Evolutionary conservation across 2,329 filamentous ascomycete species (phyloP).

Genomic region (Epichloe uncinata): DNA sequence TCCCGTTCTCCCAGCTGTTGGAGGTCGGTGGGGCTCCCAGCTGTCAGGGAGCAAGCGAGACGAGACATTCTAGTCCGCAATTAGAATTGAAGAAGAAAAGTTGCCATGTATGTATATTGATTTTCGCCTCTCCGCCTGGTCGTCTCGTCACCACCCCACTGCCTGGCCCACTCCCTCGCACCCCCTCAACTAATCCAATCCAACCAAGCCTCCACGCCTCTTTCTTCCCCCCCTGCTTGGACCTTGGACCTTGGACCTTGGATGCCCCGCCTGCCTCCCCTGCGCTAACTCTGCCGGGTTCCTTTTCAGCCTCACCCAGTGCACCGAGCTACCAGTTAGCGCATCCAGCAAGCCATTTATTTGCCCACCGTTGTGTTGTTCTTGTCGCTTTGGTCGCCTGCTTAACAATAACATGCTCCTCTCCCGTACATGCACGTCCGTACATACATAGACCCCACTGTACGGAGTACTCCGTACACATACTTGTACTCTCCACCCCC

Average conservation of each 20-base stretch:
- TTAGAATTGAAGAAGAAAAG: neutral
- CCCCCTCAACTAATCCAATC: neutral
- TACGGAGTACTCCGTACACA: no score
- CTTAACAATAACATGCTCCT: conserved; percentile 3
- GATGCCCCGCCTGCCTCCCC: neutral
- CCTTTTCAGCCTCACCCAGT: conserved; percentile 8
- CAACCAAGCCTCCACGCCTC: neutral
- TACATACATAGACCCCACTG: no score
- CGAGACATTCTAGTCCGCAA: neutral
- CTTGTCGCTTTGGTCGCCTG: neutral
- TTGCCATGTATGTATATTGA: neutral
- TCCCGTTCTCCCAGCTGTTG: neutral
- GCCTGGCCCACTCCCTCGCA: neutral
- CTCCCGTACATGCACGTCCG: no score
- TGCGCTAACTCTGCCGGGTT: conserved; percentile 5
- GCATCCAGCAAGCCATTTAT: neutral
- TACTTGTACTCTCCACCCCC: conserved; percentile 5
- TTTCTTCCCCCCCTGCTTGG: neutral
- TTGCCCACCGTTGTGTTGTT: neutral
- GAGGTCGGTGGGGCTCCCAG: neutral
- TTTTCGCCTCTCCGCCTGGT: conserved; percentile 3
- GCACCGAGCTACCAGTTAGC: neutral
- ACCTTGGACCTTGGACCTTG: neutral
- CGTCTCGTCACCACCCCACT: conserved; percentile 7
- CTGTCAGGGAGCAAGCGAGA: conserved; percentile 3